These are phyloP conservation scores for Fusarium brachygibbosum DNA, from an alignment of 2,329 filamentous ascomycete genomes.

Conservation along the genomic window DNA sequence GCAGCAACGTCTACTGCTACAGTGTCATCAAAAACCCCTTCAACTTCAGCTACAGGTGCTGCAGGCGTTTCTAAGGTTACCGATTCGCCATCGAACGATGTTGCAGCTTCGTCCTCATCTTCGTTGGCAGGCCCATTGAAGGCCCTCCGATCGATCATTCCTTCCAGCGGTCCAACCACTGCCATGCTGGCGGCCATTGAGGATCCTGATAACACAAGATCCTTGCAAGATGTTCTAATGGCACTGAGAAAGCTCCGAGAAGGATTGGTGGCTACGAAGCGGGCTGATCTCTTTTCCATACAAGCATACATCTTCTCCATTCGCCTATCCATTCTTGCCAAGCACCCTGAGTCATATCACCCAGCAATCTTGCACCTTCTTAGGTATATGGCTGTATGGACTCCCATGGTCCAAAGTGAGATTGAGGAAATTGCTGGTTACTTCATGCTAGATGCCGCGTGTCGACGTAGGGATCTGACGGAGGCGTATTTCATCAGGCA, in stretches of 20 bases:
- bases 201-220: conserved; percentile 63
- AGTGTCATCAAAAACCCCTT: background rate
- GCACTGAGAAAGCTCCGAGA: conserved; percentile 94
- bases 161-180: conserved; percentile 27
- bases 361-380: conserved; percentile 87
- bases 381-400: conserved; percentile 74
- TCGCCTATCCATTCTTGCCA: conserved; percentile 82
- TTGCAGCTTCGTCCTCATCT: conserved; percentile 10
- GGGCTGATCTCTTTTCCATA: conserved; percentile 84
- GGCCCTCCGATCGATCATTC: conserved; percentile 22
- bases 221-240: conserved; percentile 80
- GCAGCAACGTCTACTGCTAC: background rate
- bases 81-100: background rate
- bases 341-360: conserved; percentile 89
- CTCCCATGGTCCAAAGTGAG: conserved; percentile 78
- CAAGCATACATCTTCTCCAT: conserved; percentile 93
- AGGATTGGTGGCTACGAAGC: conserved; percentile 83
- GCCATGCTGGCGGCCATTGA: conserved; percentile 39
- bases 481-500: conserved; percentile 78
- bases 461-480: conserved; percentile 80
- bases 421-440: conserved; percentile 84
- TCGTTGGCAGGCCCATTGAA: conserved; percentile 26
- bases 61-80: background rate
- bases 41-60: background rate
- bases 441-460: conserved; percentile 88